These are phyloP conservation scores for Arthrinium phaeospermum DNA, from an alignment of 2,329 filamentous ascomycete species.

Conservation along the genomic window DNA sequence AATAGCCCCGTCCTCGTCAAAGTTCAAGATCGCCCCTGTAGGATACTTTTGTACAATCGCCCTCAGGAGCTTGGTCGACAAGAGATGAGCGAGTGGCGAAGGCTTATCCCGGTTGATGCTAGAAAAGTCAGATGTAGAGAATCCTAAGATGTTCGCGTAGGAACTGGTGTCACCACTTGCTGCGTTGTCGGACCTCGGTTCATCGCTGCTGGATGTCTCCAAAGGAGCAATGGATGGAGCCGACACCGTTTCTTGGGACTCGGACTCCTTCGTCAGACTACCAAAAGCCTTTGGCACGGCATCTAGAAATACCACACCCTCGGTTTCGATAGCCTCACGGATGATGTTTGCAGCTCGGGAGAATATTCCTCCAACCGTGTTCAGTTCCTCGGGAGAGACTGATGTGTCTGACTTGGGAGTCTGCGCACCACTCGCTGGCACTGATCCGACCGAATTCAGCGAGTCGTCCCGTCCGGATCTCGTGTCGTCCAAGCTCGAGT, in stretches of 20 bases:
- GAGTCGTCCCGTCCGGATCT: background rate
- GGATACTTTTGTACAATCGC: slow-evolving; percentile 8
- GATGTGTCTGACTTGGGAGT: background rate
- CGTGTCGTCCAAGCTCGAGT: background rate
- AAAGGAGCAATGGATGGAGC: background rate
- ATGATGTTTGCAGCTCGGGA: slow-evolving; percentile 50
- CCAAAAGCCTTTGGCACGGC: slow-evolving; percentile 30
- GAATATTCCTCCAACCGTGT: slow-evolving; percentile 37
- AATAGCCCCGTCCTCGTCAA: slow-evolving; percentile 43
- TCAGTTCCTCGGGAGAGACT: background rate
- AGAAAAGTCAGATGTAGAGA: slow-evolving; percentile 41
- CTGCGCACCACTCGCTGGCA: background rate
- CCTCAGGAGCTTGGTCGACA: background rate
- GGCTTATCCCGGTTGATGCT: slow-evolving; percentile 39
- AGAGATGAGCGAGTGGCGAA: slow-evolving; percentile 23
- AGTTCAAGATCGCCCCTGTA: slow-evolving; percentile 27
- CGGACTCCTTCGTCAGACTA: slow-evolving; percentile 8
- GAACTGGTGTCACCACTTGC: slow-evolving; percentile 16
- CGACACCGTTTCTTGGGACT: slow-evolving; percentile 18
- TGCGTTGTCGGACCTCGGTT: slow-evolving; percentile 9
- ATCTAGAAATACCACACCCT: slow-evolving; percentile 45
- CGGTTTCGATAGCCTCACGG: slow-evolving; percentile 47
- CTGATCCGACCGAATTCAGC: background rate
- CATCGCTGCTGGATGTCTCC: slow-evolving; percentile 29
- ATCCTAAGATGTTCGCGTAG: slow-evolving; percentile 43